Conservation (phyloP, 352 stramenopile genomes). For the Pythium phragmiticola region DNA sequence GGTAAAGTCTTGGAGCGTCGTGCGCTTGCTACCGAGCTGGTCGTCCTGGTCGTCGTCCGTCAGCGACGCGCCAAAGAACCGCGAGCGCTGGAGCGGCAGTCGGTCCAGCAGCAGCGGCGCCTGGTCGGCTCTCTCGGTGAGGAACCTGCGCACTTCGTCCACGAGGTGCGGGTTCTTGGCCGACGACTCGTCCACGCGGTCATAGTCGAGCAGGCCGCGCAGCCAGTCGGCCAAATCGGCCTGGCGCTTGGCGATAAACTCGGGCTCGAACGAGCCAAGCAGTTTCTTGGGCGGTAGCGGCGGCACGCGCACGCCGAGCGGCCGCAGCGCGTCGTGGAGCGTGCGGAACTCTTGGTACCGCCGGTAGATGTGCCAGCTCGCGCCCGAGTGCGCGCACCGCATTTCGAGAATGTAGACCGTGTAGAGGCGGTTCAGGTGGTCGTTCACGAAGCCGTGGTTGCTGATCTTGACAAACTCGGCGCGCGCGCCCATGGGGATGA, state of each 20-base stretch:
- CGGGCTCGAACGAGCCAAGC: constrained; percentile 76
- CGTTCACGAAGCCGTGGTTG: constrained; percentile 75
- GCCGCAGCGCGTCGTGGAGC: constrained; percentile 62
- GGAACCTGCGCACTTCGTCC: constrained; percentile 76
- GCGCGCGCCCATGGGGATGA: constrained; percentile 65
- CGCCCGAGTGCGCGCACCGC: constrained; percentile 67
- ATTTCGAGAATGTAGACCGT: constrained; percentile 82
- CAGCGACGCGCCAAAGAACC: constrained; percentile 68
- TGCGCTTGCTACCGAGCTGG: constrained; percentile 12
- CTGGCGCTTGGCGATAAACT: constrained; percentile 78
- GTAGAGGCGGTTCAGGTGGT: constrained; percentile 70
- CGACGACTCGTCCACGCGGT: constrained; percentile 59
- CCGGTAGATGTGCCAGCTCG: constrained; percentile 81
- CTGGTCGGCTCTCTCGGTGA: constrained; percentile 83
- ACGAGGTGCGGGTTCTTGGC: constrained; percentile 75
- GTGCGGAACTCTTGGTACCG: constrained; percentile 85
- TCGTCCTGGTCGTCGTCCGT: constrained; percentile 53
- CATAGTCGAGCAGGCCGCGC: constrained; percentile 60
- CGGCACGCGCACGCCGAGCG: constrained; percentile 67
- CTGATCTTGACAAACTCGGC: constrained; percentile 78
- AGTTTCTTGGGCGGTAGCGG: constrained; percentile 83
- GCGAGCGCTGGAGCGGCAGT: constrained; percentile 56
- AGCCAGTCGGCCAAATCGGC: constrained; percentile 71
- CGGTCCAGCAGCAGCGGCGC: constrained; percentile 70
- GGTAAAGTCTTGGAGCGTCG: constrained; percentile 86